phyloP scores from a whole-genome alignment of 768 basidiomycete genomes.

The Serendipita sp. region DNA sequence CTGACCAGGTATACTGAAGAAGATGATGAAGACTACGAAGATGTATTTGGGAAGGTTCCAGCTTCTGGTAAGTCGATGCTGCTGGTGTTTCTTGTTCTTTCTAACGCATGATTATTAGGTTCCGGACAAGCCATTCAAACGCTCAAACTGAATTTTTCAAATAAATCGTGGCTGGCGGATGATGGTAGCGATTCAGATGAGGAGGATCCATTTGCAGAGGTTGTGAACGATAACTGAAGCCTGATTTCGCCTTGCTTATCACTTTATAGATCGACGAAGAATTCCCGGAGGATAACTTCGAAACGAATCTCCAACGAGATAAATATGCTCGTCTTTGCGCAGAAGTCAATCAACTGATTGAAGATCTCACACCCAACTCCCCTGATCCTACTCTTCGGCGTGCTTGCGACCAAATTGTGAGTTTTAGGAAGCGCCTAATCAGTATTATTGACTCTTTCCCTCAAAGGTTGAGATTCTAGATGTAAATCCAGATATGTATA shows the following conservation, averaged over 20 bases:
- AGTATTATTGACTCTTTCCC: neutral
- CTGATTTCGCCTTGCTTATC: neutral
- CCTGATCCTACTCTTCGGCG: slow-evolving; percentile 70
- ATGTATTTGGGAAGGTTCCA: slow-evolving; percentile 72
- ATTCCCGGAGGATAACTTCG: slow-evolving; percentile 79
- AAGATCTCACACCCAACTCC: slow-evolving; percentile 65
- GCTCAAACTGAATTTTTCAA: slow-evolving; percentile 72
- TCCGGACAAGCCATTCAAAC: slow-evolving; percentile 52
- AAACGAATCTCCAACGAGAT: slow-evolving; percentile 82
- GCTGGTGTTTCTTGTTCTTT: neutral
- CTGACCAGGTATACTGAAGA: slow-evolving; percentile 78
- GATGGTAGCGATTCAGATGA: slow-evolving; percentile 68
- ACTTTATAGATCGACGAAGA: slow-evolving; percentile 71
- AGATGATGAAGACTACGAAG: slow-evolving; percentile 87
- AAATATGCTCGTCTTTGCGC: slow-evolving; percentile 78
- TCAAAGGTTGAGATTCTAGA: slow-evolving; percentile 56
- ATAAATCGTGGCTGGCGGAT: slow-evolving; percentile 62
- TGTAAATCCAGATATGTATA: slow-evolving; percentile 70
- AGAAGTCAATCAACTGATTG: slow-evolving; percentile 68
- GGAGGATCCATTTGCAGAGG: slow-evolving; percentile 93
- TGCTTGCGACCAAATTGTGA: slow-evolving; percentile 74
- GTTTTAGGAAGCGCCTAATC: slow-evolving; percentile 15
- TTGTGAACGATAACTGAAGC: slow-evolving; percentile 15
- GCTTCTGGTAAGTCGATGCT: slow-evolving; percentile 36
- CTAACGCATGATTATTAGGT: slow-evolving; percentile 17